Percentiles rank a stretch among this genome's conserved stretches.
Evolutionary conservation across 2,329 filamentous ascomycete species (phyloP).

Genomic region (Boeremia exigua): DNA sequence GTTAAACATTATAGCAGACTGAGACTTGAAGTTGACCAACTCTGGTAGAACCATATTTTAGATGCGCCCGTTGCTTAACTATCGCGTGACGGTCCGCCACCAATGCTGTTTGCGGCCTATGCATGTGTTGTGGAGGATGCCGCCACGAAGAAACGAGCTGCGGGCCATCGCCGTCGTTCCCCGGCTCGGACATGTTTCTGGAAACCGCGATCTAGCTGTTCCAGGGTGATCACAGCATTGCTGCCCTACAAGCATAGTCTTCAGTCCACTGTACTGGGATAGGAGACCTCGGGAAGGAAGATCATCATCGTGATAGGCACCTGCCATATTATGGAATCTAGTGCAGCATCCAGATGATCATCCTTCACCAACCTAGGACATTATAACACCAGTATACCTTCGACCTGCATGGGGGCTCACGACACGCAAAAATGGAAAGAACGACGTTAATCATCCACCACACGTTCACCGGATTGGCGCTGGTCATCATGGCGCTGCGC

Average conservation of each 20-base stretch:
- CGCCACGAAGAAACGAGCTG: not conserved
- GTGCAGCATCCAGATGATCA: not conserved
- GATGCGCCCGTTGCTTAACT: not conserved
- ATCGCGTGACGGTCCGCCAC: not conserved
- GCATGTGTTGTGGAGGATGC: not conserved
- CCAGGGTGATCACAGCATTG: not conserved
- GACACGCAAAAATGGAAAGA: not conserved
- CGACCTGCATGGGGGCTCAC: not conserved
- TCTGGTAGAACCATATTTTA: not conserved
- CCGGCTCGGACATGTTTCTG: not conserved
- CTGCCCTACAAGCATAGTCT: not conserved
- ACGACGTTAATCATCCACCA: constrained; percentile 1
- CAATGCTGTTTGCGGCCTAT: not conserved
- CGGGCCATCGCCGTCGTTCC: not conserved
- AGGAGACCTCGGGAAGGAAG: not conserved
- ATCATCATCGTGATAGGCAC: not conserved
- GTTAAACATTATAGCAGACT: not conserved
- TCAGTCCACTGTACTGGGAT: not conserved
- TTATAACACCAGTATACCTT: not conserved
- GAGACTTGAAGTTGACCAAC: not conserved
- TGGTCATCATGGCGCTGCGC: not conserved
- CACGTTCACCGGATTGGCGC: not conserved
- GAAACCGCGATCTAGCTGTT: not conserved
- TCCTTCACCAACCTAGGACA: not conserved
- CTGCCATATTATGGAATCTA: not conserved